Conservation (phyloP, 164 flowering plant genomes). For the Brasenia schreberi region DNA sequence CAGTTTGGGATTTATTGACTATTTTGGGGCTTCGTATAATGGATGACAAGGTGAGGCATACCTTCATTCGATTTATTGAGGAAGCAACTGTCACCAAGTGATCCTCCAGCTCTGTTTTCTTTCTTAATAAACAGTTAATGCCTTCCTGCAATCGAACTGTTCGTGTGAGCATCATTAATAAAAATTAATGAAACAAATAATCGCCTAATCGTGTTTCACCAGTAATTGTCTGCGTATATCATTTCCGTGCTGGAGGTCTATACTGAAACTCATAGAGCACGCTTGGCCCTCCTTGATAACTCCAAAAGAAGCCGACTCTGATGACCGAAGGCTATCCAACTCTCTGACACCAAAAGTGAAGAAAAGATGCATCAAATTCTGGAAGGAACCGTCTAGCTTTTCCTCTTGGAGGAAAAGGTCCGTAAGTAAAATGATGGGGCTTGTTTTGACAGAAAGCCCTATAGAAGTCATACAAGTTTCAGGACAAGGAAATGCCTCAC, state of each 20-base stretch:
- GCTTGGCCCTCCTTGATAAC: neutral
- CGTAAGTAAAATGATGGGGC: too few species aligned
- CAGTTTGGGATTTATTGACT: too few species aligned
- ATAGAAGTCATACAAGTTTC: too few species aligned
- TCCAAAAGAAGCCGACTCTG: neutral
- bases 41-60: neutral
- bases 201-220: neutral
- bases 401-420: too few species aligned
- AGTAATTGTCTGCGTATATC: neutral
- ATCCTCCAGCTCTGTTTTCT: conserved; percentile 9
- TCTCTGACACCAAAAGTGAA: conserved; percentile 11
- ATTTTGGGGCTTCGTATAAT: neutral
- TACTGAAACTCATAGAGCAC: neutral
- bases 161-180: neutral
- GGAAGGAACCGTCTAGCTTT: neutral
- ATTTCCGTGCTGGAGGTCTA: neutral
- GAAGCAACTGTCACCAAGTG: conserved; percentile 7
- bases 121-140: conserved; percentile 9
- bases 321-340: conserved; percentile 15
- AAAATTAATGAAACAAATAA: too few species aligned
- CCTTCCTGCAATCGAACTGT: neutral
- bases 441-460: too few species aligned
- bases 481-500: too few species aligned
- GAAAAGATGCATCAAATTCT: neutral
- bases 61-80: conserved; percentile 15